Percentiles rank a stretch among this genome's conserved stretches.
These are phyloP conservation scores for Monascus ruber DNA, from an alignment of 2,329 filamentous ascomycete genomes.

Conservation along the genomic window DNA sequence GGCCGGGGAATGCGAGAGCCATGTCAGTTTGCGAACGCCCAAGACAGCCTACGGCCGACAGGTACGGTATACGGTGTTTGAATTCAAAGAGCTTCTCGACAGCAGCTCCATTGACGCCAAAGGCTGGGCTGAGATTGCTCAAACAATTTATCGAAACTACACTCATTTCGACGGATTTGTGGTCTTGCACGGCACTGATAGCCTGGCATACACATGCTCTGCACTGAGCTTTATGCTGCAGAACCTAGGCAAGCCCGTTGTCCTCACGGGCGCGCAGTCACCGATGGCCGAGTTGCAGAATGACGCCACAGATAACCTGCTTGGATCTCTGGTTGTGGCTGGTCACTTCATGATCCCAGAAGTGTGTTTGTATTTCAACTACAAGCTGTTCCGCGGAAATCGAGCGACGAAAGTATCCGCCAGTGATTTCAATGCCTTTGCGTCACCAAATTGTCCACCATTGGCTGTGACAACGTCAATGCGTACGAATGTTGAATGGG, in stretches of 20 bases:
- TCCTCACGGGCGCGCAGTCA: slow-evolving; percentile 72
- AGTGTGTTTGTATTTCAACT: slow-evolving; percentile 88
- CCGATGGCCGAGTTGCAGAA: slow-evolving; percentile 86
- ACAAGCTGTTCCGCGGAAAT: slow-evolving; percentile 81
- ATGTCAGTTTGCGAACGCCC: slow-evolving; percentile 67
- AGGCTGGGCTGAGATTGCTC: slow-evolving; percentile 77
- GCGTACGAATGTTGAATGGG: slow-evolving; percentile 71
- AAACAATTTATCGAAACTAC: slow-evolving; percentile 73
- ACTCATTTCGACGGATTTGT: slow-evolving; percentile 83
- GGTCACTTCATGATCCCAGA: slow-evolving; percentile 89
- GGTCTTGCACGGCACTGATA: slow-evolving; percentile 83
- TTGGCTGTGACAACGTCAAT: slow-evolving; percentile 72
- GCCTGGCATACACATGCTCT: slow-evolving; percentile 76
- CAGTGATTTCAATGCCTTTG: slow-evolving; percentile 76
- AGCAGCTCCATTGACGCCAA: slow-evolving; percentile 79
- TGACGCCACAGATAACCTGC: slow-evolving; percentile 81
- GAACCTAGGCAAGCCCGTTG: slow-evolving; percentile 81
- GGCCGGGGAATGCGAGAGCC: slow-evolving; percentile 36
- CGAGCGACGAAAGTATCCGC: slow-evolving; percentile 79
- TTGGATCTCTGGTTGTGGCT: slow-evolving; percentile 78
- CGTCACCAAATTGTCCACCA: slow-evolving; percentile 73
- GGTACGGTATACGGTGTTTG: slow-evolving; percentile 71
- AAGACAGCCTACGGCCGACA: slow-evolving; percentile 68
- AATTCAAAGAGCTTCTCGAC: slow-evolving; percentile 76
- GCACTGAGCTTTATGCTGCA: slow-evolving; percentile 89